These are phyloP conservation scores for Phascolomyces articulosus DNA, from an alignment of 371 early-diverging fungal genomes.

Conservation along the genomic window DNA sequence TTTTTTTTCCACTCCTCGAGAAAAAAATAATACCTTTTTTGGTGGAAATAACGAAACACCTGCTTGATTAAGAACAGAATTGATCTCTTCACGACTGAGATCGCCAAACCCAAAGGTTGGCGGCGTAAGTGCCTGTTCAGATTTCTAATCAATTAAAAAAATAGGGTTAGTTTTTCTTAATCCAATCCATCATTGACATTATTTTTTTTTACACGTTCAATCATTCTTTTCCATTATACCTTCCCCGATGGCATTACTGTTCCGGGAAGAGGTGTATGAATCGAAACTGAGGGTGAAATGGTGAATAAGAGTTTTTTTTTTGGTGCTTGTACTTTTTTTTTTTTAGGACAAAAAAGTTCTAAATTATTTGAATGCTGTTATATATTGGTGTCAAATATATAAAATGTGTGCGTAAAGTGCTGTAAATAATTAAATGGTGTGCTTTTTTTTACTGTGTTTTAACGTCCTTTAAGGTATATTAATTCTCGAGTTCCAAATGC, in stretches of 20 bases:
- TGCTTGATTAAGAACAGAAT: constrained; percentile 51
- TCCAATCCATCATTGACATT: background rate
- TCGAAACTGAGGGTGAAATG: constrained; percentile 6
- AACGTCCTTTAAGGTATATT: no score
- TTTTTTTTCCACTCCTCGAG: background rate
- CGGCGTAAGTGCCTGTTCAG: constrained; percentile 17
- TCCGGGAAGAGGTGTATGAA: background rate
- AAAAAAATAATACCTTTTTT: constrained; percentile 35
- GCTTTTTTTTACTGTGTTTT: no score
- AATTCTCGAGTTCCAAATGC: no score
- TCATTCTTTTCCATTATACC: constrained; percentile 5
- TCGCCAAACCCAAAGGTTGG: constrained; percentile 57
- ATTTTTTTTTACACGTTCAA: background rate
- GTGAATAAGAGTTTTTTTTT: background rate
- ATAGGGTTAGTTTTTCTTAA: background rate
- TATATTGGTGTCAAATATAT: no score
- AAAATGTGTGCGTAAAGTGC: no score
- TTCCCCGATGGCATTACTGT: constrained; percentile 19
- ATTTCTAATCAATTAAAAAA: background rate
- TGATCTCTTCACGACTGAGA: constrained; percentile 63
- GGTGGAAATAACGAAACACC: constrained; percentile 46
- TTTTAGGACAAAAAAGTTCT: no score
- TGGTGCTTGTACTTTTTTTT: background rate
- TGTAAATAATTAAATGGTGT: no score
- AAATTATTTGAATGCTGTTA: no score